Evolutionary conservation across 805 yeast species (phyloP), one percentile per base, ranked within the genome.

Genomic region (Barnettozyma californica): DNA sequence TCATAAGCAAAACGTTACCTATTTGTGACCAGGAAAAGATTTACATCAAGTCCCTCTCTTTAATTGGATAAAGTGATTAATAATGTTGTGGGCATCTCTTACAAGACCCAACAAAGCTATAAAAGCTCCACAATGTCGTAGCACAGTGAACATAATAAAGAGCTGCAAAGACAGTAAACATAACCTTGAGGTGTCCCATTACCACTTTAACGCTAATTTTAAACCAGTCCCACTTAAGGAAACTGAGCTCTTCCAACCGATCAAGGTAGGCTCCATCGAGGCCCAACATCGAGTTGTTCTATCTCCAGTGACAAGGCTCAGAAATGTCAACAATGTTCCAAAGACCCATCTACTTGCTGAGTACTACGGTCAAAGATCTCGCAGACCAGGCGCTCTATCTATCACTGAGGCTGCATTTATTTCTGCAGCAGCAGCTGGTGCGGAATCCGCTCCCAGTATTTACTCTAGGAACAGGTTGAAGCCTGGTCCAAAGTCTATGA

Each of bases 371-470:
- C 78, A 80, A 55, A 70, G 87, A 55, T 73, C 87, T 0, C 58
- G 66, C 42, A 64, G 66, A 48, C 76, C 77, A 18, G 89, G 89
- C 18, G 74, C 86, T 16, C 63, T 84, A 52, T 53, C 82, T 27
- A 74, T 80, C 53, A 66, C 83, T 9, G 90, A 84, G 61, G 88
- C 81, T 11, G 74, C 84, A 1, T 71, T 70, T 55, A 71, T 73
- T n/a, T 66, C 78, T 13, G 58, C 66, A 1, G 66, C 60, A 35
- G 77, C 82, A 43, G 68, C 76, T 19, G 68, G 76, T 21, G 70
- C 67, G 50, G 63, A 61, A 14, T 50, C 62, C 27, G 75, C 67
- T 2, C 83, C 85, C 21, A 80, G 80, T 56, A 70, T 81, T 44
- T 73, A 69, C 65, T 70, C 66, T 25, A 73, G 5, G 63, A 67